Evolutionary conservation across 176 grass and related monocot genomes (phyloP).

Genomic region (Saccharum spontaneum): DNA sequence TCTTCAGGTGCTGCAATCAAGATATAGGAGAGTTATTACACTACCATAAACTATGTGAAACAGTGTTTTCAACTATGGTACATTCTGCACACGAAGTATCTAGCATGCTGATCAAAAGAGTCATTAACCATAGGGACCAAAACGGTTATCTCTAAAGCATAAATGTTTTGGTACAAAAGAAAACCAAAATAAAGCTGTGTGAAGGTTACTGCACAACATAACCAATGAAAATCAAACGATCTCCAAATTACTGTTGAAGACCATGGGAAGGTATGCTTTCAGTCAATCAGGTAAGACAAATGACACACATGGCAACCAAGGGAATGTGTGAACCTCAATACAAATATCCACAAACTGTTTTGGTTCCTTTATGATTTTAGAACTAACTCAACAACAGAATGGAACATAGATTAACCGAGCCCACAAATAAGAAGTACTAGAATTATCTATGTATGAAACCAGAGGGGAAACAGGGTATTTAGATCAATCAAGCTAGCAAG

Average conservation of each 20-base stretch:
- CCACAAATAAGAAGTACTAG: neutral
- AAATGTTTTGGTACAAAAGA: neutral
- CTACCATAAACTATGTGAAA: neutral
- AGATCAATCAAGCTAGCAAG: slow-evolving; percentile 2
- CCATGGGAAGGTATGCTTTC: neutral
- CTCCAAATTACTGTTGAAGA: neutral
- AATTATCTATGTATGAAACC: neutral
- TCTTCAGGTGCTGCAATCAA: slow-evolving; percentile 57
- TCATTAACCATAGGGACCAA: neutral
- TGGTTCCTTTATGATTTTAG: neutral
- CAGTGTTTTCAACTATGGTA: neutral
- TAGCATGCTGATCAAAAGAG: neutral
- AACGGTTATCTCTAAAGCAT: neutral
- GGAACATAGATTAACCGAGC: neutral
- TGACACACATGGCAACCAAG: neutral
- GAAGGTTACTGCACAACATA: neutral
- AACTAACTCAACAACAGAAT: slow-evolving; percentile 12
- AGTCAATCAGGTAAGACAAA: neutral
- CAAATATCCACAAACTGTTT: neutral
- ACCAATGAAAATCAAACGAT: neutral
- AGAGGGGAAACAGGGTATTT: neutral
- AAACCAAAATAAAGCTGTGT: neutral
- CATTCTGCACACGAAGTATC: neutral
- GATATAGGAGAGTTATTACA: slow-evolving; percentile 25
- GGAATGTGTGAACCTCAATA: neutral